Percentiles rank a stretch among this genome's conserved stretches.
Conservation (phyloP, 768 basidiomycete genomes). For the Boletus patriciae region DNA sequence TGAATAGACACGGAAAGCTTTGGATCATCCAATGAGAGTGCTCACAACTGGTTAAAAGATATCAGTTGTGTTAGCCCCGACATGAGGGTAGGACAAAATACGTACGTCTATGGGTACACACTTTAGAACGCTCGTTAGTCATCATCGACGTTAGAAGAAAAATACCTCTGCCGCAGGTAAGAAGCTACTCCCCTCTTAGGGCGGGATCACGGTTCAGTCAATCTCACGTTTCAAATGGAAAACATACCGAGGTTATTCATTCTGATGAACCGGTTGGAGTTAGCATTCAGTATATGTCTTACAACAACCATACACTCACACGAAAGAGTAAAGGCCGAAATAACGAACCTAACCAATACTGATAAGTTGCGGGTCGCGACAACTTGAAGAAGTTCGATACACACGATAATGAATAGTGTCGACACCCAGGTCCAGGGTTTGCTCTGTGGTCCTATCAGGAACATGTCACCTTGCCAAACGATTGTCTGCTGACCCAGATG, state of each 20-base stretch:
- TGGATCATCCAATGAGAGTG: too few species aligned
- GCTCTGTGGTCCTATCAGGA: too few species aligned
- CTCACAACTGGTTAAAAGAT: slow-evolving; percentile 1
- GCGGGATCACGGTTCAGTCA: neutral
- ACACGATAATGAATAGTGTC: slow-evolving; percentile 4
- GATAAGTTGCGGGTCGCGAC: neutral
- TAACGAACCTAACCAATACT: slow-evolving; percentile 10
- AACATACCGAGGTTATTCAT: neutral
- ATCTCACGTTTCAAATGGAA: neutral
- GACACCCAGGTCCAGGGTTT: slow-evolving; percentile 7
- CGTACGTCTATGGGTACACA: too few species aligned
- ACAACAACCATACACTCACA: neutral
- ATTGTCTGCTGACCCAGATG: too few species aligned
- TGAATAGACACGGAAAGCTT: neutral
- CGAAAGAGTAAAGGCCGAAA: neutral
- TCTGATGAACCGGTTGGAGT: neutral
- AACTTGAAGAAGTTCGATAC: neutral
- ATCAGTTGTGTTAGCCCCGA: neutral
- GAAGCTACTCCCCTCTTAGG: neutral
- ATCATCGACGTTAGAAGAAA: too few species aligned
- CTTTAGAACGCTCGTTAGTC: too few species aligned
- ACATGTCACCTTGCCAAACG: too few species aligned
- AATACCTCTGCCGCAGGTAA: too few species aligned
- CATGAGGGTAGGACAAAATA: too few species aligned
- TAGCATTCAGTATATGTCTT: neutral